phyloP scores from a whole-genome alignment of 768 basidiomycete species.

The Leccinellum rugosiceps region DNA sequence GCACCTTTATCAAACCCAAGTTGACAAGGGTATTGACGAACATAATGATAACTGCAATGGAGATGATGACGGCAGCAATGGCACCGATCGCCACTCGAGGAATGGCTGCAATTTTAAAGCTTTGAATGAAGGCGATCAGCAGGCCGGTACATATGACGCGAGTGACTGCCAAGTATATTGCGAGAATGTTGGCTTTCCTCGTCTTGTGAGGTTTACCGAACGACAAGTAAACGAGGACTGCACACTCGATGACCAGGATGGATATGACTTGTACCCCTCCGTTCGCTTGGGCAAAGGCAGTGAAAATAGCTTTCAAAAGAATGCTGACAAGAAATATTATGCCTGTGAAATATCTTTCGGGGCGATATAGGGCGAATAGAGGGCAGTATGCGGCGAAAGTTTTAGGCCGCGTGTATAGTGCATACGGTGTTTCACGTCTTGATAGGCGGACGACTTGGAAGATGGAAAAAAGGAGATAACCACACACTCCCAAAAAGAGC shows the following conservation, averaged over 20 bases:
- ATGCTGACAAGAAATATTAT: conserved; percentile 51
- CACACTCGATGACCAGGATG: conserved; percentile 62
- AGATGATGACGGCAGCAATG: conserved; percentile 67
- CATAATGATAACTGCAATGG: conserved; percentile 65
- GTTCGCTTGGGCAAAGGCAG: conserved; percentile 57
- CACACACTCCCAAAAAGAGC: conserved; percentile 50
- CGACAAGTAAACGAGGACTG: conserved; percentile 51
- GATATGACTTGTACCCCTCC: conserved; percentile 69
- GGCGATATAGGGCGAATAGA: conserved; percentile 64
- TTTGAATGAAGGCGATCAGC: conserved; percentile 74
- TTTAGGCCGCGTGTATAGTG: conserved; percentile 35
- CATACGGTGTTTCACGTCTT: conserved; percentile 36
- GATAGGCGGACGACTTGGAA: conserved; percentile 49
- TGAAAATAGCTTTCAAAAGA: conserved; percentile 69
- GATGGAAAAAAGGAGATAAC: conserved; percentile 47
- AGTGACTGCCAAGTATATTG: conserved; percentile 60
- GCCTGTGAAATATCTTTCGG: conserved; percentile 67
- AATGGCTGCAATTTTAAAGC: conserved; percentile 63
- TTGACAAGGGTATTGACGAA: conserved; percentile 65
- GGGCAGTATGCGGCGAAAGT: conserved; percentile 49
- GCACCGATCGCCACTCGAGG: conserved; percentile 80
- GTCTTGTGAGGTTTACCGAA: conserved; percentile 62
- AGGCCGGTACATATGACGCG: conserved; percentile 69
- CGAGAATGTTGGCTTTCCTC: conserved; percentile 67
- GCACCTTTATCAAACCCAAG: conserved; percentile 33